A percentile compares a stretch with the other conserved stretches of the same genome.
Conservation (phyloP, 805 yeast species). For the Wickerhamiella kurtzmanii region DNA sequence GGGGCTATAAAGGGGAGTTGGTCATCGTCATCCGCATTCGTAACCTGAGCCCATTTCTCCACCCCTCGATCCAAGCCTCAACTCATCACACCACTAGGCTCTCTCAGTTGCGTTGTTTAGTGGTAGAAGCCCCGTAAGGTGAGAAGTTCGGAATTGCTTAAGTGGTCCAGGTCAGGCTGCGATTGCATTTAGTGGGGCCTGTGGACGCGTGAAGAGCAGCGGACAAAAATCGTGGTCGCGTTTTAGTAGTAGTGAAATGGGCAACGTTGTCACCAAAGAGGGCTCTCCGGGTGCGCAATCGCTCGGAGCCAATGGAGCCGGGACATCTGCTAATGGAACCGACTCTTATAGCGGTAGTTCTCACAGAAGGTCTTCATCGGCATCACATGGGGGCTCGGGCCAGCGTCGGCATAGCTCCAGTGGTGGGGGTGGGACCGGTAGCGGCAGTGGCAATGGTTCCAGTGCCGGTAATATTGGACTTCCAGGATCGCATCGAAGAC, state of each 20-base stretch:
- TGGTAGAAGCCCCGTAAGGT: too few relatives aligned
- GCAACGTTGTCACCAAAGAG: slow-evolving; percentile 20
- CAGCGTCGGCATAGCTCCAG: neutral
- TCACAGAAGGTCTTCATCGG: neutral
- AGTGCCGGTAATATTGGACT: neutral
- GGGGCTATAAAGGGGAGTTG: neutral
- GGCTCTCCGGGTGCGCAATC: slow-evolving; percentile 13
- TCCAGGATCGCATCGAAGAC: neutral
- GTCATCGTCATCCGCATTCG: neutral
- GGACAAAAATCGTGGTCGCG: neutral
- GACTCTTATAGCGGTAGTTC: neutral
- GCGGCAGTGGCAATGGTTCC: neutral
- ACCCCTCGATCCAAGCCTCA: too few relatives aligned
- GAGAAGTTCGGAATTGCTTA: too few relatives aligned
- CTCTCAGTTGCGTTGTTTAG: too few relatives aligned
- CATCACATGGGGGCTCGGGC: slow-evolving; percentile 2
- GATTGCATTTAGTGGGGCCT: neutral
- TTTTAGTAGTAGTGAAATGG: slow-evolving; percentile 14
- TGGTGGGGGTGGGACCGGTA: too few relatives aligned
- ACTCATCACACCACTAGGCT: too few relatives aligned
- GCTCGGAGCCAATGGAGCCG: slow-evolving; percentile 1
- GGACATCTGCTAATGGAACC: slow-evolving; percentile 1
- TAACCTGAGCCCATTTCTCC: neutral
- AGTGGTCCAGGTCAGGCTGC: too few relatives aligned
- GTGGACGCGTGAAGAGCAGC: neutral